Percentiles rank a stretch among this genome's conserved stretches.
Evolutionary conservation across 306 rosid genomes (phyloP).

Genomic region (Canavalia ensiformis): DNA sequence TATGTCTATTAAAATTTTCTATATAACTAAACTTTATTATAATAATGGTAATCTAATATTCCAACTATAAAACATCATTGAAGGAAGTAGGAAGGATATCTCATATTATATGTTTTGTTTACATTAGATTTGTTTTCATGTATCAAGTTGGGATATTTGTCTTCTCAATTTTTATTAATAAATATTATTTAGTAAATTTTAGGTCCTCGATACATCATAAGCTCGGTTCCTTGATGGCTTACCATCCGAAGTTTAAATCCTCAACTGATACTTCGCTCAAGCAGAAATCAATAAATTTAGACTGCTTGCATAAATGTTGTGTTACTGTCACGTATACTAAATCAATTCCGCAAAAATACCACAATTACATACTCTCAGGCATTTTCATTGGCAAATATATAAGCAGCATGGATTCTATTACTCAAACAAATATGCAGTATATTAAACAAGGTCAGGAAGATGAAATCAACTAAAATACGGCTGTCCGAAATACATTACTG

Average conservation of each 20-base stretch:
- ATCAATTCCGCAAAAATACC: background rate
- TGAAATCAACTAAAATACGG: constrained; percentile 33
- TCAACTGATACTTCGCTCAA: background rate
- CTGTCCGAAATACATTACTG: constrained; percentile 41
- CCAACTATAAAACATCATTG: no score
- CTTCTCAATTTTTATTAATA: no score
- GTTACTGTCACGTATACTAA: background rate
- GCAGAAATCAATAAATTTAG: background rate
- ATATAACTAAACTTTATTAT: background rate
- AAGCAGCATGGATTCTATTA: constrained; percentile 18
- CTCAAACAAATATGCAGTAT: constrained; percentile 36
- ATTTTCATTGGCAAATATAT: background rate
- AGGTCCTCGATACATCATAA: background rate
- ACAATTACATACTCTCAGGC: background rate
- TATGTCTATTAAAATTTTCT: background rate
- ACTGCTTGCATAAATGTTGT: background rate
- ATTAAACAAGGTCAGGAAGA: constrained; percentile 26
- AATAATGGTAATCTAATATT: no score
- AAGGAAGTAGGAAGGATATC: no score
- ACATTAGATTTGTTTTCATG: background rate
- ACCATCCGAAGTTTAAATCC: background rate
- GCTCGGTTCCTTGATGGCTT: background rate
- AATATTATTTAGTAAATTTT: background rate
- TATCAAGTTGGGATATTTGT: background rate
- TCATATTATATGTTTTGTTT: background rate